Evolutionary conservation across 805 yeast genomes (phyloP).

Genomic region (Ascoidea rubescens): DNA sequence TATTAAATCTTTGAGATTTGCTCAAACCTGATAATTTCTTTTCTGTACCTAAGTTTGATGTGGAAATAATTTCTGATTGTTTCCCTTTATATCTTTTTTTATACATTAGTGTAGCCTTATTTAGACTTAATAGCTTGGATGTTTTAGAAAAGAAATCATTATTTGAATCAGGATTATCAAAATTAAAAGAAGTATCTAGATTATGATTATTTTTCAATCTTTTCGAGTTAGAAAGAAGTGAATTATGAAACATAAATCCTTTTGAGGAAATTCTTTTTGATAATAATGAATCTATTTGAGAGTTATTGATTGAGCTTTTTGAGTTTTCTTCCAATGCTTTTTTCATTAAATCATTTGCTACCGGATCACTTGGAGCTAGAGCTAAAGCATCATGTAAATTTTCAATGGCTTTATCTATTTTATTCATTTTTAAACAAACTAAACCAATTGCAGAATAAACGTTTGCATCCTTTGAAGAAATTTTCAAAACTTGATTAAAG

Average conservation of each 20-base stretch:
- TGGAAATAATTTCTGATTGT: constrained; percentile 1
- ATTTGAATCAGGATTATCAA: constrained; percentile 1
- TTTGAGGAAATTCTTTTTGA: background rate
- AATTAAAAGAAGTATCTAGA: constrained; percentile 16
- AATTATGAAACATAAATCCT: constrained; percentile 1
- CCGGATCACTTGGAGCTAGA: constrained; percentile 64
- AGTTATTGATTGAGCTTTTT: background rate
- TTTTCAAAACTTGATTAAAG: constrained; percentile 61
- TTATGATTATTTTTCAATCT: constrained; percentile 4
- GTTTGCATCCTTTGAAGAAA: constrained; percentile 59
- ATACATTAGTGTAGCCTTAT: constrained; percentile 17
- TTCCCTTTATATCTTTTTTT: constrained; percentile 6
- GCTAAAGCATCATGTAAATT: constrained; percentile 72
- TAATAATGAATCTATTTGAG: background rate
- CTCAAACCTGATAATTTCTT: constrained; percentile 12
- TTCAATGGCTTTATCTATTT: constrained; percentile 54
- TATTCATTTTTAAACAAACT: constrained; percentile 57
- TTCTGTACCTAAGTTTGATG: constrained; percentile 6
- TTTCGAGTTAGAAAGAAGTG: background rate
- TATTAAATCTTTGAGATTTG: background rate
- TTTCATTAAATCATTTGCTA: constrained; percentile 67
- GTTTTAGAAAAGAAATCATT: constrained; percentile 18
- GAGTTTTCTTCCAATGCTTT: constrained; percentile 59
- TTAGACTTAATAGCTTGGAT: constrained; percentile 15
- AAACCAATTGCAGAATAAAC: constrained; percentile 77